A percentile compares a stretch with the other conserved stretches of the same genome.
These are phyloP conservation scores for Ustilago bromivora DNA, from an alignment of 1,284 basidiomycete species.

Conservation along the genomic window DNA sequence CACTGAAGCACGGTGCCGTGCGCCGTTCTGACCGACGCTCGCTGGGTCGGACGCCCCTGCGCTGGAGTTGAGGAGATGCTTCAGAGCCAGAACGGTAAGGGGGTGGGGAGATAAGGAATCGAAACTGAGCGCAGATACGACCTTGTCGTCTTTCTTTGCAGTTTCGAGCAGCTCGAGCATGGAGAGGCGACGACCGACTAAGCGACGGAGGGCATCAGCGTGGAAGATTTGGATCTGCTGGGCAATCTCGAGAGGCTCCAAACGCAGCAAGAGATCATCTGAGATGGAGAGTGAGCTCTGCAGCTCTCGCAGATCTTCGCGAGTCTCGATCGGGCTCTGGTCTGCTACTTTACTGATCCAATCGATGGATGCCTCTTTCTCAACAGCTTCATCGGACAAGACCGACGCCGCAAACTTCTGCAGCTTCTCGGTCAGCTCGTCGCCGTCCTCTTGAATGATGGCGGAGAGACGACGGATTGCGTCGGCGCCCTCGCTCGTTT, in stretches of 20 bases:
- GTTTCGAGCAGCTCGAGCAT: conserved; percentile 31
- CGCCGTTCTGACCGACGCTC: conserved; percentile 33
- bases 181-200: conserved; percentile 28
- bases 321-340: conserved; percentile 9
- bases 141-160: conserved; percentile 8
- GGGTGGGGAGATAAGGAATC: conserved; percentile 62
- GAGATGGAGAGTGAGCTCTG: conserved; percentile 38
- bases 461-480: conserved; percentile 15
- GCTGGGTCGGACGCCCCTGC: conserved; percentile 19
- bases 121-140: conserved; percentile 55
- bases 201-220: conserved; percentile 40
- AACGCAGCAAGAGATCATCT: conserved; percentile 45
- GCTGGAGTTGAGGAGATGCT: conserved; percentile 53
- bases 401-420: conserved; percentile 3
- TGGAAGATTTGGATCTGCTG: conserved; percentile 67
- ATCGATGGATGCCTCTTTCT: conserved; percentile 11
- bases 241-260: conserved; percentile 65
- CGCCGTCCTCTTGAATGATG: conserved; percentile 6
- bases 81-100: conserved; percentile 59
- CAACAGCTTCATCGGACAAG: conserved; percentile 5
- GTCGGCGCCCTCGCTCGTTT: neutral
- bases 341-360: conserved; percentile 41
- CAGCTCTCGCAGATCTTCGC: conserved; percentile 33
- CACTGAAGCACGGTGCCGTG: conserved; percentile 57
- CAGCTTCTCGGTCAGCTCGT: conserved; percentile 15